Evolutionary conservation across 1,284 basidiomycete species (phyloP).

Genomic region (Boletellus deceptivus): DNA sequence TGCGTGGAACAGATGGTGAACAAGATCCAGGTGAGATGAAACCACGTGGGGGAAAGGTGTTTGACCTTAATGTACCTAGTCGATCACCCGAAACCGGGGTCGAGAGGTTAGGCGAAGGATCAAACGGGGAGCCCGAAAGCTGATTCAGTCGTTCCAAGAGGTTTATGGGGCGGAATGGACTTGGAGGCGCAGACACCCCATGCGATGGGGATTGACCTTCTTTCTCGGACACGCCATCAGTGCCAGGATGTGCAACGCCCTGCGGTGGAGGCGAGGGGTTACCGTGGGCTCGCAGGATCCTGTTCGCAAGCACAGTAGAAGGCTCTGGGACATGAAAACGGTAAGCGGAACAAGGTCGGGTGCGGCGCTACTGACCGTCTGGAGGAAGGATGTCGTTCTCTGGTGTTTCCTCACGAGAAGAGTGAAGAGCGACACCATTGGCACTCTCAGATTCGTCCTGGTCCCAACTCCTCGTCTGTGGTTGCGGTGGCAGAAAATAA

Average conservation of each 20-base stretch:
- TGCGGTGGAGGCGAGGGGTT: constrained; percentile 75
- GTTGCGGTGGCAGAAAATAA: constrained; percentile 32
- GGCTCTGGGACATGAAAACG: constrained; percentile 46
- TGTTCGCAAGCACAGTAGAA: constrained; percentile 59
- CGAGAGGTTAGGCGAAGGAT: not conserved
- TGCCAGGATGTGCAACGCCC: constrained; percentile 27
- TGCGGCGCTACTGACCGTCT: constrained; percentile 43
- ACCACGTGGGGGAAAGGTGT: constrained; percentile 23
- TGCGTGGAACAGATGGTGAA: constrained; percentile 20
- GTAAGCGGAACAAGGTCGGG: constrained; percentile 7
- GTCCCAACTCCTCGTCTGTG: constrained; percentile 16
- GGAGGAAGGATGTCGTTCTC: constrained; percentile 37
- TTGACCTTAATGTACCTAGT: constrained; percentile 1
- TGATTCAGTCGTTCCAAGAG: constrained; percentile 29
- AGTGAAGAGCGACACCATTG: constrained; percentile 30
- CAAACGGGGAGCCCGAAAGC: constrained; percentile 5
- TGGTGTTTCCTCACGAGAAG: constrained; percentile 44
- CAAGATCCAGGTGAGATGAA: constrained; percentile 45
- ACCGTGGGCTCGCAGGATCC: constrained; percentile 62
- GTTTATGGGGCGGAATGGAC: constrained; percentile 34
- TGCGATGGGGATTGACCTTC: constrained; percentile 16
- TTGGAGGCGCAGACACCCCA: constrained; percentile 22
- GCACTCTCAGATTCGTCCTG: constrained; percentile 30
- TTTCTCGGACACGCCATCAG: constrained; percentile 16
- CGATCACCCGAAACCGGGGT: constrained; percentile 3